These are phyloP conservation scores for Trichoderma sp. DNA, from an alignment of 2,329 filamentous ascomycete genomes.

Conservation along the genomic window DNA sequence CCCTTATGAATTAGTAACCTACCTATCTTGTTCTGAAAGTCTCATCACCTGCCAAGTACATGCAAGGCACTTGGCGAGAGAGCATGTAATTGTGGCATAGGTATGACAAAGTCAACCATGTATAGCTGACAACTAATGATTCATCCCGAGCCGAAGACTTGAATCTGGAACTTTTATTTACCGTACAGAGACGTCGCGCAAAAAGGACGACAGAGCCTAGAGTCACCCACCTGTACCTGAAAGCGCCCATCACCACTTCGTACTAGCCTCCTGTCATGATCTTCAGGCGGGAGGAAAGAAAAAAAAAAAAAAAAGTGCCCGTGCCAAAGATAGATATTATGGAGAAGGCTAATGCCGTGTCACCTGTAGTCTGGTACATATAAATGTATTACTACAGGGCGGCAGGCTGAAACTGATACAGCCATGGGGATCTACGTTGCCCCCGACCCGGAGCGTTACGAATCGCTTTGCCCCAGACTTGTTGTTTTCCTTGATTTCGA, in stretches of 20 bases:
- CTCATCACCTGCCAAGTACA: neutral
- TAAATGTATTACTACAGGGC: neutral
- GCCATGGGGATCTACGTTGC: neutral
- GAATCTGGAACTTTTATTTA: neutral
- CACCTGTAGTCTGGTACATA: neutral
- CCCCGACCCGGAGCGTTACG: neutral
- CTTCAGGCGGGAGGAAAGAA: neutral
- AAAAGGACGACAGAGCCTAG: neutral
- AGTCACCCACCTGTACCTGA: neutral
- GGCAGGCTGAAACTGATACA: conserved; percentile 8
- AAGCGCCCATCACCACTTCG: neutral
- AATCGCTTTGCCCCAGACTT: neutral
- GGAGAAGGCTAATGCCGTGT: neutral
- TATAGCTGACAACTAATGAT: neutral
- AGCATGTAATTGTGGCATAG: neutral
- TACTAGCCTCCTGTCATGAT: neutral
- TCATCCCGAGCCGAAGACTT: neutral
- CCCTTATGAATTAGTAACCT: neutral
- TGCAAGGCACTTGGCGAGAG: neutral
- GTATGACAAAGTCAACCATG: neutral
- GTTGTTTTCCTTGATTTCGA: neutral
- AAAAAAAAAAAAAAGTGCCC: neutral
- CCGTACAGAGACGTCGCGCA: neutral
- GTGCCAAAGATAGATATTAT: neutral
- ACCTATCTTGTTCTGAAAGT: neutral